Evolutionary conservation across 441 rosid genomes (phyloP).

Genomic region (Populus hybrid): DNA sequence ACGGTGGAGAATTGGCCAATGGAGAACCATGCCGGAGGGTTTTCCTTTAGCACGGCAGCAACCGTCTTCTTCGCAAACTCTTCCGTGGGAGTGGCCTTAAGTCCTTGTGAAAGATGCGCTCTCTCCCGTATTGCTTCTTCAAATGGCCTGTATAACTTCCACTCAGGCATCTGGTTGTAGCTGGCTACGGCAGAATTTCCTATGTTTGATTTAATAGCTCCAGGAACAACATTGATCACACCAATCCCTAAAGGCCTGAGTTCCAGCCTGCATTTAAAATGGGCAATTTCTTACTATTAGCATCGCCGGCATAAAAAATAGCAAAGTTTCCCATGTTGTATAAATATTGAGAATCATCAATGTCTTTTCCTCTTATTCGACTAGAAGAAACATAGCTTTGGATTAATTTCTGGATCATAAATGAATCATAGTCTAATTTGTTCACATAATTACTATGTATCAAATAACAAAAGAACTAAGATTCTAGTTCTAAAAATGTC

Average conservation of each 20-base stretch:
- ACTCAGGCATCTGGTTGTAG: constrained; percentile 65
- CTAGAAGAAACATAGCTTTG: background rate
- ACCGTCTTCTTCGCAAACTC: constrained; percentile 70
- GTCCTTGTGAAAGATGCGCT: constrained; percentile 54
- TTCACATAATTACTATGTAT: too few species aligned
- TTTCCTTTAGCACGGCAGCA: constrained; percentile 50
- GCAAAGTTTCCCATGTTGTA: background rate
- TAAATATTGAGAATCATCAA: background rate
- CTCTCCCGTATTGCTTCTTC: constrained; percentile 59
- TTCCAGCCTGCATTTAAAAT: constrained; percentile 57
- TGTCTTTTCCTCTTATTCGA: background rate
- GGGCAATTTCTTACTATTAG: background rate
- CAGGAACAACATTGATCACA: constrained; percentile 70
- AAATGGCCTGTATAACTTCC: constrained; percentile 68
- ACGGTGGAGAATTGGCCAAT: constrained; percentile 51
- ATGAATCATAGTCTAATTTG: background rate
- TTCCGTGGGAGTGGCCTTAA: constrained; percentile 57
- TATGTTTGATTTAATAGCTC: constrained; percentile 75
- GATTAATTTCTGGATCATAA: background rate
- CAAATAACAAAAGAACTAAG: background rate
- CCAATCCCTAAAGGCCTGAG: constrained; percentile 76
- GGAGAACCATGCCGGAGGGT: constrained; percentile 77
- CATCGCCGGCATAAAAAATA: too few species aligned
- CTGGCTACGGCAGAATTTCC: constrained; percentile 54
- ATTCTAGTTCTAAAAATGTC: background rate